Conservation (phyloP, 1,284 basidiomycete species). For the Caloboletus inedulis region DNA sequence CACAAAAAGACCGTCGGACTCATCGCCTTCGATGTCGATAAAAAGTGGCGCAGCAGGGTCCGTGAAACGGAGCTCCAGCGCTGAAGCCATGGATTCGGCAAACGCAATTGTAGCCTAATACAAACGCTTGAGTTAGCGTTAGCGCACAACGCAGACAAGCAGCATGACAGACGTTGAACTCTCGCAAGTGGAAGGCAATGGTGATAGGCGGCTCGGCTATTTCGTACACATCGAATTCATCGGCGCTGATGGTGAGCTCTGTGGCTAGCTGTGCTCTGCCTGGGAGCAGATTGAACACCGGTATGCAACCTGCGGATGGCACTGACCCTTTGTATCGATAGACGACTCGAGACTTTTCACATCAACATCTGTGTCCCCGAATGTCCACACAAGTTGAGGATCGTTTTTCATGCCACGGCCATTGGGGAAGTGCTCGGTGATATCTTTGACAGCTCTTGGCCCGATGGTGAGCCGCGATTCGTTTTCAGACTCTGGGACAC, state of each 20-base stretch:
- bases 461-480: slow-evolving; percentile 70
- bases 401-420: slow-evolving; percentile 60
- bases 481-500: slow-evolving; percentile 47
- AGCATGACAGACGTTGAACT: slow-evolving; percentile 60
- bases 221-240: slow-evolving; percentile 76
- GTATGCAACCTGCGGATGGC: neutral
- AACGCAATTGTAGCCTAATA: slow-evolving; percentile 70
- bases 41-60: slow-evolving; percentile 68
- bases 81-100: slow-evolving; percentile 62
- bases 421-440: slow-evolving; percentile 76
- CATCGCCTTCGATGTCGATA: slow-evolving; percentile 66
- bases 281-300: slow-evolving; percentile 24
- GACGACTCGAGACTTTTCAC: slow-evolving; percentile 67
- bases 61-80: slow-evolving; percentile 71
- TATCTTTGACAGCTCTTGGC: slow-evolving; percentile 64
- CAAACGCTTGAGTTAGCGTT: neutral
- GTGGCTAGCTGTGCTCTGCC: slow-evolving; percentile 65
- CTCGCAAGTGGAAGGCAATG: slow-evolving; percentile 74
- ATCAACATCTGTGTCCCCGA: slow-evolving; percentile 60
- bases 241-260: slow-evolving; percentile 66
- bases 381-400: slow-evolving; percentile 74
- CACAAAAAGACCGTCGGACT: slow-evolving; percentile 61
- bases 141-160: slow-evolving; percentile 2
- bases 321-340: slow-evolving; percentile 58
- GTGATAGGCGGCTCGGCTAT: slow-evolving; percentile 57